Conservation (phyloP, 2,329 filamentous ascomycete genomes). For the Fusarium compactum region DNA sequence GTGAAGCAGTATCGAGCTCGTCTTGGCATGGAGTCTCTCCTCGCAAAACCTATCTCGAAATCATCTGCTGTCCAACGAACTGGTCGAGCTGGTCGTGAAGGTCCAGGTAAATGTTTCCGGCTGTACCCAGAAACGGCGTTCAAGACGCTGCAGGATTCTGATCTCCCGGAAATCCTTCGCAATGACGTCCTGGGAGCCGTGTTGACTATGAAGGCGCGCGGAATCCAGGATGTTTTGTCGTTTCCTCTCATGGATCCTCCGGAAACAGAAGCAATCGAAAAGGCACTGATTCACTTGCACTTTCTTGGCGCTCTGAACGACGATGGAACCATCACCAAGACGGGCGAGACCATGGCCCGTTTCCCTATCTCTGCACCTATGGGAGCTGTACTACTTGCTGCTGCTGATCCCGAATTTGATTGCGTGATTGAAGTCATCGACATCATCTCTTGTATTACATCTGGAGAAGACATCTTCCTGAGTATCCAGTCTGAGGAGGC, state of each 20-base stretch:
- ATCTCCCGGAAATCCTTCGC: conserved; percentile 88
- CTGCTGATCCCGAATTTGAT: conserved; percentile 75
- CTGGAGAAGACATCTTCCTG: conserved; percentile 72
- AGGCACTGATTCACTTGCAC: conserved; percentile 83
- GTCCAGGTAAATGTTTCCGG: conserved; percentile 87
- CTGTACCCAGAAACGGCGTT: conserved; percentile 88
- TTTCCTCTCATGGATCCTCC: conserved; percentile 91
- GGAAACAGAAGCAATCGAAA: conserved; percentile 80
- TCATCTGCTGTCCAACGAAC: conserved; percentile 93
- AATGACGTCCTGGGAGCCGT: conserved; percentile 89
- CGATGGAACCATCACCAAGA: conserved; percentile 77
- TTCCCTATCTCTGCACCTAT: conserved; percentile 86
- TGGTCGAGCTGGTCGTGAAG: conserved; percentile 93
- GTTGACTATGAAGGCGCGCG: conserved; percentile 92
- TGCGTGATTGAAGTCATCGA: conserved; percentile 89
- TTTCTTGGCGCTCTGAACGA: conserved; percentile 81
- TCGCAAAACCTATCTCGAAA: conserved; percentile 91
- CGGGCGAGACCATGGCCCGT: conserved; percentile 81
- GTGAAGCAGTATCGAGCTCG: conserved; percentile 89
- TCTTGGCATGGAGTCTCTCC: conserved; percentile 88
- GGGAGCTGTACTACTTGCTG: conserved; percentile 85
- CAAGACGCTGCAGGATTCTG: conserved; percentile 75
- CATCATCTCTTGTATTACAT: conserved; percentile 75
- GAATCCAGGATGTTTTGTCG: conserved; percentile 81
- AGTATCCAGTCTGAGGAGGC: conserved; percentile 70